Base-by-base conservation (phyloP, 2,329 filamentous ascomycete species). In the Leptographium procerum region DNA sequence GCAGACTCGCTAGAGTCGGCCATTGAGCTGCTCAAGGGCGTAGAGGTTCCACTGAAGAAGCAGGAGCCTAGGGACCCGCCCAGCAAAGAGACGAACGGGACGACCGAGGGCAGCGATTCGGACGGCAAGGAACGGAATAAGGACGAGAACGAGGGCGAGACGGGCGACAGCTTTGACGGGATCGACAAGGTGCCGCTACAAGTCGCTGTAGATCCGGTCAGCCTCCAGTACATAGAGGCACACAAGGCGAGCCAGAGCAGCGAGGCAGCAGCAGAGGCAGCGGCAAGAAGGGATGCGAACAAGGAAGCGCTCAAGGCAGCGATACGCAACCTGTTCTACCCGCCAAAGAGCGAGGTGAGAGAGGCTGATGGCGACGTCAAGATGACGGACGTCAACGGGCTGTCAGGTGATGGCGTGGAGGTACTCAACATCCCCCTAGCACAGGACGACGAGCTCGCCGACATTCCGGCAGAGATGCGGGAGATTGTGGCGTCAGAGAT, bases 401-500 rank as follows among this genome's bases (percentile, higher is more conserved):
- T 57, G 0, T 75, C 77, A 43, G 83, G 83, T 45, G 84, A 84
- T 36, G 82, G 84, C 57, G 85, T 89, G 7, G 91, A 96, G 70
- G 86, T 96, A 45, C 86, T 95, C 63, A 96, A 91, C 59, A 95
- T 97, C 60, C 87, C 91, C 4, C 79, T 96, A 34, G 85, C 86
- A 1, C 83, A 88, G 56, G 94, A 99, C 62, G 95, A 99, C 67
- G 94, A 99, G 68, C 78, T 99, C 33, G 87, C 91, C 24, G 94
- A 99, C 66, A 96, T 99, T 53, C 94, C 94, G 0, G 87, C 89
- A 1, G 94, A 97, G 69, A 95, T 96, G 90, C 86, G 94, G 28
- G 94, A 95, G 69, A 91, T 90, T 0, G 94, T 99, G 19, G 89
- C 94, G 0, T 87, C 87, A 59, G 95, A 99, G 70, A 99, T 99